Base-by-base conservation (phyloP, 768 basidiomycete species). In the Lactarius sp. region DNA sequence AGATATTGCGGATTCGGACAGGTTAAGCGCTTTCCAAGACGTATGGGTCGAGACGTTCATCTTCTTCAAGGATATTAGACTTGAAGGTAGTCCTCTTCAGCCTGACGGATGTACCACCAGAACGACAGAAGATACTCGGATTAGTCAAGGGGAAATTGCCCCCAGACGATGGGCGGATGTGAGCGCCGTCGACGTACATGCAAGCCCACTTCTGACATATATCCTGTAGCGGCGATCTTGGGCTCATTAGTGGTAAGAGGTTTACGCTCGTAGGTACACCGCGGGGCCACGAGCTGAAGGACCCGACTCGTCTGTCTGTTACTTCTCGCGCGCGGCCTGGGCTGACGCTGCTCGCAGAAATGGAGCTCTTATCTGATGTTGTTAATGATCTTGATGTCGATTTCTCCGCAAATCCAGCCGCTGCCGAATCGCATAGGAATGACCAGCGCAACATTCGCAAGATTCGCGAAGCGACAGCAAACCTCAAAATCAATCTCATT, bases 181-280 rank as follows among this genome's bases (percentile, higher is more conserved):
- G 69, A 56, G 77, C 70, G 54, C 37, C 20, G 64, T 59, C 13
- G 13, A 36, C 47, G 39, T 62, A 18, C 50, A 27, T 41, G 33
- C 42, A 59, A 18, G 22, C 41, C 16, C 44, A 52, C 14, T 47
- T 49, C 53, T 60, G 66, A 62, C 39, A 61, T 42, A 64, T 18
- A 18, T 41, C 20, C 31, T 4, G 51, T 49, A 88, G 86, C 47
- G 77, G 79, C 22, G 85, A 88, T 67, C 77, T 90, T 39, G 79
- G 81, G 47, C 77, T 91, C 6, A 65, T 75, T 0, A 70, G 77
- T 18, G 83, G 85, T 52, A 86, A 86, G 78, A 91, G 87, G 70
- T 94, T 94, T 71, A 88, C 85, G n/a, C 78, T 94, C 12, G 76
- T 94, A 20, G 94, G 94, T 12, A 94, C 92, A 6, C 90, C 91